These are phyloP conservation scores for Backusella macrospora DNA, from an alignment of 192 early-diverging fungal genomes.

Conservation along the genomic window DNA sequence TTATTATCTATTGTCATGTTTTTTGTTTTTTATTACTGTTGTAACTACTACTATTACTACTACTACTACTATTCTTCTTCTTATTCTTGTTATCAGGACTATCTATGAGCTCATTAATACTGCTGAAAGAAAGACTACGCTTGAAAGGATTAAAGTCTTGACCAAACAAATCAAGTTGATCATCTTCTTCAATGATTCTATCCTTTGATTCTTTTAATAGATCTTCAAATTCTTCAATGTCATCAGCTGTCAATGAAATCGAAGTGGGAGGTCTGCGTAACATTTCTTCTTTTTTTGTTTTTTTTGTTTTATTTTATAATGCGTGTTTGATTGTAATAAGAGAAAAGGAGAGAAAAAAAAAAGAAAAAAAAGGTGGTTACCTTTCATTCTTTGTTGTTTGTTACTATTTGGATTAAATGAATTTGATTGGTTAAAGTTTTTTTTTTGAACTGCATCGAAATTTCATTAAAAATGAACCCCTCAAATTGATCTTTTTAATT, in stretches of 20 bases:
- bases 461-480: too few relatives aligned
- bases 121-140: neutral
- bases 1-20: neutral
- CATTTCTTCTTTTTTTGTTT: neutral
- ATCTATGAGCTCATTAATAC: neutral
- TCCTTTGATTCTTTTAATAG: conserved; percentile 2
- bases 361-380: too few relatives aligned
- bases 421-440: too few relatives aligned
- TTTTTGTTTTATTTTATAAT: neutral
- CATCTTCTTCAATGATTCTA: neutral
- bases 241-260: neutral
- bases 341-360: too few relatives aligned
- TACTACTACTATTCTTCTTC: neutral
- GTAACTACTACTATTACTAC: neutral
- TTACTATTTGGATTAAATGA: too few relatives aligned
- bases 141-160: neutral
- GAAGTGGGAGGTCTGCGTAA: conserved; percentile 1
- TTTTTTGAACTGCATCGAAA: too few relatives aligned
- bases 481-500: too few relatives aligned
- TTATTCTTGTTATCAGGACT: neutral
- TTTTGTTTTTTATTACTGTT: neutral
- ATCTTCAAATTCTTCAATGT: conserved; percentile 9
- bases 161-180: neutral
- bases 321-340: too few relatives aligned
- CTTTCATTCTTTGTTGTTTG: too few relatives aligned